A percentile compares a stretch with the other conserved stretches of the same genome.
These are phyloP conservation scores for Exophiala bonariae DNA, from an alignment of 2,329 filamentous ascomycete species.

Conservation along the genomic window DNA sequence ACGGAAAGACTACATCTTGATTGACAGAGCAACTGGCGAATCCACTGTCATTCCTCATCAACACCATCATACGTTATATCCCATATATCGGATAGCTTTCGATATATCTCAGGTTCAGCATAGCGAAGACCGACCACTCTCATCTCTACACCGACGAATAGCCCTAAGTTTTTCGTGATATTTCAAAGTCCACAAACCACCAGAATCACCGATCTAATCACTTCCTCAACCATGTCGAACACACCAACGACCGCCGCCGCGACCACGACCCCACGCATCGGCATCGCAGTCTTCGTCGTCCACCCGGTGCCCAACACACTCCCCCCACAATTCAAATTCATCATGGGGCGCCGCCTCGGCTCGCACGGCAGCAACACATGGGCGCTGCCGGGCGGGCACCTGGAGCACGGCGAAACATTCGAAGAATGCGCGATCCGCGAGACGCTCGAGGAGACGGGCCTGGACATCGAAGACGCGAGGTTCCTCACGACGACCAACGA, in stretches of 20 bases:
- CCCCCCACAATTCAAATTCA: slow-evolving; percentile 35
- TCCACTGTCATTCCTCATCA: too few relatives aligned
- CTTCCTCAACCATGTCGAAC: not conserved
- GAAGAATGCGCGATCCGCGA: slow-evolving; percentile 67
- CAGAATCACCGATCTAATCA: not conserved
- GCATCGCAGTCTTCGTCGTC: slow-evolving; percentile 51
- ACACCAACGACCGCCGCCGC: slow-evolving; percentile 5
- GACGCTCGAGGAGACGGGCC: slow-evolving; percentile 68
- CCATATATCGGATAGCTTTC: too few relatives aligned
- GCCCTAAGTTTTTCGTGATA: too few relatives aligned
- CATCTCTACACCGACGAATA: too few relatives aligned
- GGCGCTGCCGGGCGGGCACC: slow-evolving; percentile 73
- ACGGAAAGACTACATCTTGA: too few relatives aligned
- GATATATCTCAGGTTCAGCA: too few relatives aligned
- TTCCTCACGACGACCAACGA: slow-evolving; percentile 67
- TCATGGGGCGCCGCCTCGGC: slow-evolving; percentile 50
- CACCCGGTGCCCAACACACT: slow-evolving; percentile 24
- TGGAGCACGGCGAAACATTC: slow-evolving; percentile 67
- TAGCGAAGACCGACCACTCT: too few relatives aligned
- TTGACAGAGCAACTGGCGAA: too few relatives aligned
- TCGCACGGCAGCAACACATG: slow-evolving; percentile 57
- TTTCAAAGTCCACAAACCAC: too few relatives aligned
- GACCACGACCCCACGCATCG: slow-evolving; percentile 37
- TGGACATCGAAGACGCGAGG: slow-evolving; percentile 53
- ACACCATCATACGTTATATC: too few relatives aligned